A percentile compares a stretch with the other conserved stretches of the same genome.
These are phyloP conservation scores for Juncus effusus DNA, from an alignment of 176 grass and related monocot genomes.

Conservation along the genomic window DNA sequence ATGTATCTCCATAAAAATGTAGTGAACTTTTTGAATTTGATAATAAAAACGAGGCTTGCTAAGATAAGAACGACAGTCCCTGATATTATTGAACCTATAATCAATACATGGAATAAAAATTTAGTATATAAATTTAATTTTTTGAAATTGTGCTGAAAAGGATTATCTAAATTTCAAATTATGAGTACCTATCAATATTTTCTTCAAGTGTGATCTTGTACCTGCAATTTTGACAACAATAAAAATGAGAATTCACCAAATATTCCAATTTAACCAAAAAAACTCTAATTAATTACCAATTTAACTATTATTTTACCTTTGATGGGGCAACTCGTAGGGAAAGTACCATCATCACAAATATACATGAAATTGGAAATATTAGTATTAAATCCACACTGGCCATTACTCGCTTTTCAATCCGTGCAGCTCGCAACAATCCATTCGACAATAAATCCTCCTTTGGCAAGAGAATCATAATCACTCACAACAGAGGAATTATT, in stretches of 20 bases:
- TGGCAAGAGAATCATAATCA: conserved; percentile 25
- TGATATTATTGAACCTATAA: background rate
- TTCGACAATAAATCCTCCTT: conserved; percentile 29
- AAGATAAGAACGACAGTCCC: background rate
- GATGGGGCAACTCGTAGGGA: background rate
- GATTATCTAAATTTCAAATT: background rate
- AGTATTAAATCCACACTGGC: conserved; percentile 31
- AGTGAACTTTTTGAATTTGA: background rate
- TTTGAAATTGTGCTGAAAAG: background rate
- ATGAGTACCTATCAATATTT: too few species aligned
- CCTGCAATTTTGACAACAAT: too few species aligned
- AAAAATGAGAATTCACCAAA: background rate
- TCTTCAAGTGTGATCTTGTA: too few species aligned
- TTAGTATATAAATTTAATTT: background rate
- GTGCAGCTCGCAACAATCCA: conserved; percentile 16
- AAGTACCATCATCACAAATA: conserved; percentile 32
- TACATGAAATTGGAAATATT: conserved; percentile 29
- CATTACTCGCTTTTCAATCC: conserved; percentile 28
- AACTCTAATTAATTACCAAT: background rate
- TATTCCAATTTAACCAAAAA: background rate
- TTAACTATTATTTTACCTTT: background rate
- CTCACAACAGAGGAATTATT: background rate
- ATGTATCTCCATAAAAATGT: background rate
- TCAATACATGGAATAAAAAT: background rate
- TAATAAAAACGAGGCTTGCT: background rate